phyloP scores from a whole-genome alignment of 106 monocot genomes.

The Allium fistulosum region DNA sequence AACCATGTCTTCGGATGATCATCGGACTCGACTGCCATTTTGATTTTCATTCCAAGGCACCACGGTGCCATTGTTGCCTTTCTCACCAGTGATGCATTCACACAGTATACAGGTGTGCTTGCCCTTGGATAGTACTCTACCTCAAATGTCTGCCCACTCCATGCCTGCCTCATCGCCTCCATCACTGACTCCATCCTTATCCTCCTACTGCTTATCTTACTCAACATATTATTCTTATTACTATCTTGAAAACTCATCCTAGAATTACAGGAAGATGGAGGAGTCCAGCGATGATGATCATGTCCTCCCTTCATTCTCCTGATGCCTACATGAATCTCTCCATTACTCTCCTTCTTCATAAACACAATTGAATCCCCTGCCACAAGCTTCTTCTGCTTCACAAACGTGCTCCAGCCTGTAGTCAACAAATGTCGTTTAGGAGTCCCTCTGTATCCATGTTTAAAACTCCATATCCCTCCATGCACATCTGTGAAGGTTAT shows the following conservation, averaged over 20 bases:
- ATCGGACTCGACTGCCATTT: conserved; percentile 58
- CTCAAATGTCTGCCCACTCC: conserved; percentile 39
- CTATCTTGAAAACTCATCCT: too few relatives aligned
- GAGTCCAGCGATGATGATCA: conserved; percentile 23
- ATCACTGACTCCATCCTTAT: conserved; percentile 15
- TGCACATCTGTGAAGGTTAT: conserved; percentile 49
- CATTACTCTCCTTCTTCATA: conserved; percentile 32
- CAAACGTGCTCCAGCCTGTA: conserved; percentile 57
- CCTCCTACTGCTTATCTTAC: too few relatives aligned
- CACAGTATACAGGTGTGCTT: conserved; percentile 52
- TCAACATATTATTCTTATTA: too few relatives aligned
- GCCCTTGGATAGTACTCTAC: conserved; percentile 59
- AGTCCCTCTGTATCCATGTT: conserved; percentile 50
- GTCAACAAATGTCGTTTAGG: conserved; percentile 50
- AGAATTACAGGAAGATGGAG: too few relatives aligned
- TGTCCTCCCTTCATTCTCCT: not conserved
- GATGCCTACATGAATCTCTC: conserved; percentile 45
- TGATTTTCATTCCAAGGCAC: conserved; percentile 61
- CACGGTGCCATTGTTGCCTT: conserved; percentile 38
- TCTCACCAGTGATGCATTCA: conserved; percentile 31
- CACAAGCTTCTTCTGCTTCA: conserved; percentile 46
- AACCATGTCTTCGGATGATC: conserved; percentile 63
- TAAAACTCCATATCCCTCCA: conserved; percentile 45
- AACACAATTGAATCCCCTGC: conserved; percentile 67
- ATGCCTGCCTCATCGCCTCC: conserved; percentile 34